These are phyloP conservation scores for Epithele typhae DNA, from an alignment of 768 basidiomycete genomes.

Conservation along the genomic window DNA sequence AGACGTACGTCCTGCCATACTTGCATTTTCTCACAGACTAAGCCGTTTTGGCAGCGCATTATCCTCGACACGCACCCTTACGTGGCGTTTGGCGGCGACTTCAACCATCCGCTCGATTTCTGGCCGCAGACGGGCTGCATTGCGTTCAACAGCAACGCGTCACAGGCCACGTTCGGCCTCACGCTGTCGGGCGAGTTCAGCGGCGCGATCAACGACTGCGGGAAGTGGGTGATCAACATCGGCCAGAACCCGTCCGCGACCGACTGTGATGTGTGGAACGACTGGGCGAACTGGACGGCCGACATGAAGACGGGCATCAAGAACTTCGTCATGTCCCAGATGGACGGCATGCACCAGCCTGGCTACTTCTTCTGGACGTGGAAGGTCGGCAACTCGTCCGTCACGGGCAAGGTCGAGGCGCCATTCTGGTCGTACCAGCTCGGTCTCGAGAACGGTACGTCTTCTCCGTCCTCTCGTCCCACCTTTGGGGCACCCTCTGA, in stretches of 20 bases:
- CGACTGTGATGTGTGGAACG: constrained; percentile 41
- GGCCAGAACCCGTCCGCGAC: constrained; percentile 13
- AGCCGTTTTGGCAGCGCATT: constrained; percentile 27
- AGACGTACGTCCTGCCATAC: constrained; percentile 28
- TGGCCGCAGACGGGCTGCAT: constrained; percentile 23
- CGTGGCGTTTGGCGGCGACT: constrained; percentile 28
- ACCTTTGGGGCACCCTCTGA: neutral
- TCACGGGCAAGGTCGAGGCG: constrained; percentile 41
- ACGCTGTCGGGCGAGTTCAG: constrained; percentile 77
- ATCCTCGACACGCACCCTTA: constrained; percentile 52
- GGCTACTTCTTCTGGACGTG: constrained; percentile 80
- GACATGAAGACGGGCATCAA: constrained; percentile 48
- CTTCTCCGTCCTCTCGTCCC: neutral
- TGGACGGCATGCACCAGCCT: constrained; percentile 55
- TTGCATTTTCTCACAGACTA: neutral
- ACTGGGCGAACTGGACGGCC: constrained; percentile 50
- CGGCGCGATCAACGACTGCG: constrained; percentile 63
- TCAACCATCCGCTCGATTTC: constrained; percentile 21
- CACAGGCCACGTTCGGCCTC: constrained; percentile 57
- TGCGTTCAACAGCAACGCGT: constrained; percentile 23
- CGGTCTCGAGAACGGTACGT: constrained; percentile 52
- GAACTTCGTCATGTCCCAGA: constrained; percentile 49
- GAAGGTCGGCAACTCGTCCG: constrained; percentile 65
- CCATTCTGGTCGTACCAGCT: constrained; percentile 73
- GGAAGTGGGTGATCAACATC: constrained; percentile 41